Evolutionary conservation across 768 basidiomycete species (phyloP).

Genomic region (Boletus reticuloceps): DNA sequence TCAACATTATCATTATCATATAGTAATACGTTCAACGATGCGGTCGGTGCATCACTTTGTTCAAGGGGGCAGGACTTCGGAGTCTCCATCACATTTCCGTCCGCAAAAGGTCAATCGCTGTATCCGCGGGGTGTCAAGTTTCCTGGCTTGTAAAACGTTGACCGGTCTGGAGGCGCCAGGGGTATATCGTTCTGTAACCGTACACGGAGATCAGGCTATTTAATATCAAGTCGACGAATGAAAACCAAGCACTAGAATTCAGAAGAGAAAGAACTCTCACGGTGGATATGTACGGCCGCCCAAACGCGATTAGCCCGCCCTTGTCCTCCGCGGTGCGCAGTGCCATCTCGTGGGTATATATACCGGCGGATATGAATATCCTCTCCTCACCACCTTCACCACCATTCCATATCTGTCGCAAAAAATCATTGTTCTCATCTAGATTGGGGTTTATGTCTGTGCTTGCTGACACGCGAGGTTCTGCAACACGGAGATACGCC

Average conservation of each 20-base stretch:
- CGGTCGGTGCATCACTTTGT: neutral
- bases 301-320: neutral
- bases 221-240: no score
- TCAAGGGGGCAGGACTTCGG: neutral
- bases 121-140: slow-evolving; percentile 25
- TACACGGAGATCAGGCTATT: no score
- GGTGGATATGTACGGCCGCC: no score
- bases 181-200: no score
- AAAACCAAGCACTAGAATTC: no score
- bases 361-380: neutral
- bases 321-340: neutral
- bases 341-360: neutral
- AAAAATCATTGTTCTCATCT: neutral
- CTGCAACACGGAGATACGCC: neutral
- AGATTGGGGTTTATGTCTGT: neutral
- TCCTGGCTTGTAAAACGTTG: neutral
- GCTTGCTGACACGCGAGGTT: neutral
- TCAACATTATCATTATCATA: no score
- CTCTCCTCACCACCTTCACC: neutral
- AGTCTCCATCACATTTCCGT: neutral
- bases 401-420: neutral
- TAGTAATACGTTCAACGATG: no score
- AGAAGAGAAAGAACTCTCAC: no score
- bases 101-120: slow-evolving; percentile 29
- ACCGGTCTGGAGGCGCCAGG: slow-evolving; percentile 8